phyloP scores from a whole-genome alignment of 2,329 filamentous ascomycete species.

The Colletotrichum higginsianum region DNA sequence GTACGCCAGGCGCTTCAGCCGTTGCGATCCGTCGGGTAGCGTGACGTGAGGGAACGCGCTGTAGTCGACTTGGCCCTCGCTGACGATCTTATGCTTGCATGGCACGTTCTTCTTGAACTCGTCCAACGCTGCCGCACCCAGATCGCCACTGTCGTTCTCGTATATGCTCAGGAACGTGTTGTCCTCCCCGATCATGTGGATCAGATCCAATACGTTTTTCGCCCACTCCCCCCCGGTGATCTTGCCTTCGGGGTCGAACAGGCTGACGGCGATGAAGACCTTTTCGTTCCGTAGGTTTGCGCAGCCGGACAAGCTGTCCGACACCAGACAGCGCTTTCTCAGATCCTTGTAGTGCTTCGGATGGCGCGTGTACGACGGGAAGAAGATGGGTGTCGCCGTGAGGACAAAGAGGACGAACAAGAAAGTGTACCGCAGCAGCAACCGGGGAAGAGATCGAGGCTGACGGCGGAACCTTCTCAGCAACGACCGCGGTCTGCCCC shows the following conservation, averaged over 20 bases:
- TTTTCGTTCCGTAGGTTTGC: slow-evolving; percentile 68
- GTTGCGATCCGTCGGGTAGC: slow-evolving; percentile 72
- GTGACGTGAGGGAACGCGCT: slow-evolving; percentile 70
- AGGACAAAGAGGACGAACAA: slow-evolving; percentile 51
- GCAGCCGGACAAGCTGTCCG: slow-evolving; percentile 50
- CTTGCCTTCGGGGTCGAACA: slow-evolving; percentile 75
- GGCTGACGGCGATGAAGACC: slow-evolving; percentile 80
- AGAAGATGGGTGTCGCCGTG: slow-evolving; percentile 54
- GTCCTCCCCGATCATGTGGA: slow-evolving; percentile 75
- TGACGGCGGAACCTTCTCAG: slow-evolving; percentile 39
- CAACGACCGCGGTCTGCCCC: slow-evolving; percentile 26
- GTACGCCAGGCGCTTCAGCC: slow-evolving; percentile 82
- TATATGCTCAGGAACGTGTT: slow-evolving; percentile 83
- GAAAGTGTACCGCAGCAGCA: slow-evolving; percentile 46
- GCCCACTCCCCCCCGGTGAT: slow-evolving; percentile 78
- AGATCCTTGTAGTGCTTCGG: slow-evolving; percentile 56
- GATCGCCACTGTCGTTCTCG: slow-evolving; percentile 76
- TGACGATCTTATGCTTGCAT: slow-evolving; percentile 67
- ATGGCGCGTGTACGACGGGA: slow-evolving; percentile 59
- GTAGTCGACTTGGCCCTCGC: slow-evolving; percentile 71
- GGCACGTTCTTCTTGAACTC: slow-evolving; percentile 64
- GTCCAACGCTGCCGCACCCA: slow-evolving; percentile 67
- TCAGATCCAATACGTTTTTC: slow-evolving; percentile 69
- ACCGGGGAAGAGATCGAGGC: slow-evolving; percentile 30
- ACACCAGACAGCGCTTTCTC: slow-evolving; percentile 49